phyloP scores from a whole-genome alignment of 257 asterid species.

The Ophiorrhiza pumila region DNA sequence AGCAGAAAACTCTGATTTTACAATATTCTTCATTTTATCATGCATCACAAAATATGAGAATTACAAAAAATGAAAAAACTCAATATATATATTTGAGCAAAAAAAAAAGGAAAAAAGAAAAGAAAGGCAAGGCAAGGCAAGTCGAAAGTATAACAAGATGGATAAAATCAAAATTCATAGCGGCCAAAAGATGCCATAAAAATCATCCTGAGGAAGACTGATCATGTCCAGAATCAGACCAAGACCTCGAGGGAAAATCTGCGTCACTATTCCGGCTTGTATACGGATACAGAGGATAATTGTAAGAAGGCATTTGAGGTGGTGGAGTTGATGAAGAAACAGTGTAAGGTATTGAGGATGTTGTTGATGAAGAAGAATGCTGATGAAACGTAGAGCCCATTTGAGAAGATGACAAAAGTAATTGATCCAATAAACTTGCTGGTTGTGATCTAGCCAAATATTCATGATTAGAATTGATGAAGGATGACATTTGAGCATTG shows the following conservation, averaged over 20 bases:
- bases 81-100: not conserved
- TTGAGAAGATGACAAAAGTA: slow-evolving; percentile 13
- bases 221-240: slow-evolving; percentile 19
- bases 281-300: slow-evolving; percentile 2
- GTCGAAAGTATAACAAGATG: too few species aligned
- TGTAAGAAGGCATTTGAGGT: not conserved
- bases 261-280: slow-evolving; percentile 5
- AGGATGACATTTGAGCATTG: not conserved
- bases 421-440: slow-evolving; percentile 18
- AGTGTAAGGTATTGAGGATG: not conserved
- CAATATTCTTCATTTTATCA: too few species aligned
- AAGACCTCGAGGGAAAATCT: not conserved
- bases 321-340: slow-evolving; percentile 1
- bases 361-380: not conserved
- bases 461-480: not conserved
- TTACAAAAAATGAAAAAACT: too few species aligned
- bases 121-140: not conserved
- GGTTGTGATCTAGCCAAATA: not conserved
- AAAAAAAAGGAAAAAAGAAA: not conserved
- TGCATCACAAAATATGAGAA: too few species aligned
- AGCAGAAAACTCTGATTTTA: too few species aligned
- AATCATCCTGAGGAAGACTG: slow-evolving; percentile 31
- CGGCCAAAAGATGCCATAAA: not conserved
- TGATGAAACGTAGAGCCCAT: not conserved
- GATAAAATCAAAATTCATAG: not conserved